Evolutionary conservation across 129 eudicot genomes (phyloP).

Genomic region (Flaveria sonorensis): DNA sequence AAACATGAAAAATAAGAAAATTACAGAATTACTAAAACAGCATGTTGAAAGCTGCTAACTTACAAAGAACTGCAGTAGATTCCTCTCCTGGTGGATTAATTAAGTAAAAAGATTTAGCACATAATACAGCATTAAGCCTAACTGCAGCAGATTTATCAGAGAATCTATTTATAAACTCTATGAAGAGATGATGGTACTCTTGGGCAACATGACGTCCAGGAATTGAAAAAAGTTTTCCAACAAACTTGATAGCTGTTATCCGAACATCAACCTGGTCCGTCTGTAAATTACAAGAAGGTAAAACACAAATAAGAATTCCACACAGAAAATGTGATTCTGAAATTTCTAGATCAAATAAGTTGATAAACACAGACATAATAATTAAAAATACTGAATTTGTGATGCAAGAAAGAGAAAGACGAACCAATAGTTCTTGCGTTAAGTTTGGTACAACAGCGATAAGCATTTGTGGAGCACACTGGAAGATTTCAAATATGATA

Average conservation of each 20-base stretch:
- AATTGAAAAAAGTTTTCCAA: constrained; percentile 66
- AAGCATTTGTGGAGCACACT: constrained; percentile 75
- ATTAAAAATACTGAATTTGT: neutral
- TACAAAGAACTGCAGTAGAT: constrained; percentile 69
- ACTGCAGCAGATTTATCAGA: constrained; percentile 83
- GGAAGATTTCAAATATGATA: constrained; percentile 64
- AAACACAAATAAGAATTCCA: constrained; percentile 1
- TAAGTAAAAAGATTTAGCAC: constrained; percentile 63
- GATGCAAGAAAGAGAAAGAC: constrained; percentile 27
- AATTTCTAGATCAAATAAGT: constrained; percentile 12
- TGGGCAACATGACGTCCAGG: constrained; percentile 55
- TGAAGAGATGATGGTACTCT: constrained; percentile 65
- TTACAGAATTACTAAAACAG: neutral
- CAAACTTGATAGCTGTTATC: constrained; percentile 76
- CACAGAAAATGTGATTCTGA: neutral
- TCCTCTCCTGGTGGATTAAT: constrained; percentile 56
- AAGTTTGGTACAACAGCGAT: constrained; percentile 70
- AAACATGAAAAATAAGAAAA: neutral
- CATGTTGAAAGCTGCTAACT: constrained; percentile 31
- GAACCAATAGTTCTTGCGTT: constrained; percentile 76
- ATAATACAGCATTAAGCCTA: constrained; percentile 68
- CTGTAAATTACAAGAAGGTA: constrained; percentile 45
- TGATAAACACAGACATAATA: constrained; percentile 8
- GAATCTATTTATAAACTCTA: constrained; percentile 79
- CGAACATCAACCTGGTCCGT: constrained; percentile 97